These are phyloP conservation scores for Phaeoacremonium minimum DNA, from an alignment of 2,329 filamentous ascomycete genomes.

Conservation along the genomic window DNA sequence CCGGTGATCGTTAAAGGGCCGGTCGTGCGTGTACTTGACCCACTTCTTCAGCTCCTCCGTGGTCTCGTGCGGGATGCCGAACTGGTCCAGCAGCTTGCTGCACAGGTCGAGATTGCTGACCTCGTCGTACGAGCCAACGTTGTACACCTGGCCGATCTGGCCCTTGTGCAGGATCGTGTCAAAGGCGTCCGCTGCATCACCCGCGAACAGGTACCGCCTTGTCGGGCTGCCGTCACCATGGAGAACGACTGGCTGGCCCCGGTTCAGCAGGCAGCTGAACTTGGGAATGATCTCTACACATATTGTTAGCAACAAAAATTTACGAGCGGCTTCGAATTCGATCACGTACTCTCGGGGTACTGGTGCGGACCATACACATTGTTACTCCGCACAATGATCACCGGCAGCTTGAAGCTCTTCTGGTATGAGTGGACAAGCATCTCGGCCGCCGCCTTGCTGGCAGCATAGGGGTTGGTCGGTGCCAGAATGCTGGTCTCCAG, in stretches of 20 bases:
- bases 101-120: slow-evolving; percentile 71
- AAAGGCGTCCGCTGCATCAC: slow-evolving; percentile 76
- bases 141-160: slow-evolving; percentile 71
- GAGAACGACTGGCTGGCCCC: slow-evolving; percentile 62
- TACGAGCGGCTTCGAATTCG: not conserved
- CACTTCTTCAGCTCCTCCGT: slow-evolving; percentile 54
- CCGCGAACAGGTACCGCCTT: slow-evolving; percentile 72
- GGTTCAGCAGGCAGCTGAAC: slow-evolving; percentile 68
- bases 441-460: slow-evolving; percentile 76
- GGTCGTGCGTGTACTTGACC: slow-evolving; percentile 72
- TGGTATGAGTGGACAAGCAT: slow-evolving; percentile 86
- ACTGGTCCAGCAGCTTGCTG: slow-evolving; percentile 56
- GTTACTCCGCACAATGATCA: slow-evolving; percentile 77
- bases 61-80: slow-evolving; percentile 49
- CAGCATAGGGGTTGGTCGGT: slow-evolving; percentile 78
- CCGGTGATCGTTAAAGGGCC: slow-evolving; percentile 72
- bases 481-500: slow-evolving; percentile 70
- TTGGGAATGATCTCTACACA: slow-evolving; percentile 76
- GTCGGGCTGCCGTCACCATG: slow-evolving; percentile 75
- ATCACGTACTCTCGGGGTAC: slow-evolving; percentile 69
- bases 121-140: slow-evolving; percentile 74
- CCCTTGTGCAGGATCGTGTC: slow-evolving; percentile 82
- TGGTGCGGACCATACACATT: slow-evolving; percentile 85
- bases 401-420: slow-evolving; percentile 76
- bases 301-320: not conserved